phyloP scores from a whole-genome alignment of 176 grass and related monocot species.

The Cymbopogon citratus region DNA sequence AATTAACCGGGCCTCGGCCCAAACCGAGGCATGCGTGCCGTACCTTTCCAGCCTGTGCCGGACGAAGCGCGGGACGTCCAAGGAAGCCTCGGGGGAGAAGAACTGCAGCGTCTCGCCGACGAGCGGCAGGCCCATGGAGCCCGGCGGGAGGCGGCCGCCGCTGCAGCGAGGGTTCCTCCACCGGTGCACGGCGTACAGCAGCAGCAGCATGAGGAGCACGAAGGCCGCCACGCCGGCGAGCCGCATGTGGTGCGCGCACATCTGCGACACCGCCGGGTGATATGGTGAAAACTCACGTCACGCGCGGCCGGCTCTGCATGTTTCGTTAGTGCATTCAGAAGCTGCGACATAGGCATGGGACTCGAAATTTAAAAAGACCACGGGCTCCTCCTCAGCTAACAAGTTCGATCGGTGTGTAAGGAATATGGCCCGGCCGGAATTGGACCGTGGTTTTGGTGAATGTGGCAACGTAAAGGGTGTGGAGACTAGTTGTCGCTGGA shows the following conservation, averaged over 20 bases:
- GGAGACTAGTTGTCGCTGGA: slow-evolving; percentile 5
- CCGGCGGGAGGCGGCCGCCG: slow-evolving; percentile 57
- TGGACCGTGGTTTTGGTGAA: slow-evolving; percentile 3
- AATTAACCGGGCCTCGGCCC: too few species aligned
- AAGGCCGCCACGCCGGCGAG: not conserved
- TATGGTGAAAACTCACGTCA: not conserved
- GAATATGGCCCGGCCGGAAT: not conserved
- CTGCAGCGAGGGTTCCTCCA: slow-evolving; percentile 48
- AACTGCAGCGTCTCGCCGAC: slow-evolving; percentile 64
- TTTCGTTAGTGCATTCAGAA: not conserved
- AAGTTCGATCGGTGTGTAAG: slow-evolving; percentile 13
- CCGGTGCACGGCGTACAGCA: slow-evolving; percentile 28
- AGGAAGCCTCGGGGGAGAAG: slow-evolving; percentile 44
- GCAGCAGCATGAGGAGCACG: slow-evolving; percentile 1
- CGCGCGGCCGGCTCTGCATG: not conserved
- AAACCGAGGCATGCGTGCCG: not conserved
- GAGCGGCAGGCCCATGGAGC: slow-evolving; percentile 61
- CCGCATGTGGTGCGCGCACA: slow-evolving; percentile 15
- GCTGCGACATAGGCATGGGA: not conserved
- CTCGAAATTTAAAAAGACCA: not conserved
- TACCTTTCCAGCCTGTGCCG: too few species aligned
- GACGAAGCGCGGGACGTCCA: too few species aligned
- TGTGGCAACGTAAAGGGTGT: slow-evolving; percentile 35
- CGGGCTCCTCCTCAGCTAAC: not conserved
- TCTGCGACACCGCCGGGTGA: not conserved